Percentiles rank a stretch among this genome's conserved stretches.
These are phyloP conservation scores for Bipolaris sorokiniana DNA, from an alignment of 2,329 filamentous ascomycete species.

Conservation along the genomic window DNA sequence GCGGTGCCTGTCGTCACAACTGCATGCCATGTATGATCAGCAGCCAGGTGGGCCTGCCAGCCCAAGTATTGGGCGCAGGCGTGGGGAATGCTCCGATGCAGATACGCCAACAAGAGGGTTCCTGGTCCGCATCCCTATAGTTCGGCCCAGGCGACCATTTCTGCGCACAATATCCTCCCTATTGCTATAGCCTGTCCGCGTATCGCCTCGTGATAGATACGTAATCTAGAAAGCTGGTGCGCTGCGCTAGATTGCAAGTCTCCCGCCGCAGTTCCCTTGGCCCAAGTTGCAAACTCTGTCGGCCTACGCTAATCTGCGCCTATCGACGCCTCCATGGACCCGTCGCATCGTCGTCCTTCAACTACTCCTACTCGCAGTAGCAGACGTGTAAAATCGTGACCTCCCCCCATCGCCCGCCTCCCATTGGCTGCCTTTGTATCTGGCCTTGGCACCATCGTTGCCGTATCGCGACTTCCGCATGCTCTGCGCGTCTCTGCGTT, in stretches of 20 bases:
- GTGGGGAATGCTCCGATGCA: constrained; percentile 17
- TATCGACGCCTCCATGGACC: too few relatives aligned
- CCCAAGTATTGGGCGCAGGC: background rate
- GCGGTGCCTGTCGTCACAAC: constrained; percentile 3
- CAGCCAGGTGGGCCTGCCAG: constrained; percentile 23
- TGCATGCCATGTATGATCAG: constrained; percentile 25
- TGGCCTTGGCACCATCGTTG: constrained; percentile 2
- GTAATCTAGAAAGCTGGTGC: background rate
- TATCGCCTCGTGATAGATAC: background rate
- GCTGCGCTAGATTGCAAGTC: background rate
- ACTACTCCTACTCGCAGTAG: constrained; percentile 2
- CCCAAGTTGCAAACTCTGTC: background rate
- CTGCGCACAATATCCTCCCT: background rate
- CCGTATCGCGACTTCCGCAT: constrained; percentile 6
- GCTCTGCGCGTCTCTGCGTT: constrained; percentile 5
- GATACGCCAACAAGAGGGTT: constrained; percentile 9
- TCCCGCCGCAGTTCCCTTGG: background rate
- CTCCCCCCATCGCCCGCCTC: background rate
- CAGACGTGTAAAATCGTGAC: constrained; percentile 7
- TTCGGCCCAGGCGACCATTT: constrained; percentile 1
- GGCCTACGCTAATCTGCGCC: constrained; percentile 1
- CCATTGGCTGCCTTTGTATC: background rate
- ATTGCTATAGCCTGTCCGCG: background rate
- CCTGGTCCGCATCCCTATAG: constrained; percentile 9
- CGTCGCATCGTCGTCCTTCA: constrained; percentile 1